These are phyloP conservation scores for Meira nashicola DNA, from an alignment of 1,284 basidiomycete genomes.

Conservation along the genomic window DNA sequence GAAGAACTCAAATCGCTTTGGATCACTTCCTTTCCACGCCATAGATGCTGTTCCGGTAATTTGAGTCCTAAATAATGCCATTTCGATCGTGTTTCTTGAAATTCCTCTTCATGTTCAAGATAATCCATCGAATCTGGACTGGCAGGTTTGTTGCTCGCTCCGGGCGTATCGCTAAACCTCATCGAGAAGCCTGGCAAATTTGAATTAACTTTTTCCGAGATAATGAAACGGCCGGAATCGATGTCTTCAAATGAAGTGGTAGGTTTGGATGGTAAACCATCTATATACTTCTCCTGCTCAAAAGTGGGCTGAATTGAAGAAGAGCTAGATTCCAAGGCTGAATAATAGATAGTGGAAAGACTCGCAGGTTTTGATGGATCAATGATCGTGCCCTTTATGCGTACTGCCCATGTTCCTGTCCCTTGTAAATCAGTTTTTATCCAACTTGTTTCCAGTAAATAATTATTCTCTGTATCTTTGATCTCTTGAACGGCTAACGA, in stretches of 20 bases:
- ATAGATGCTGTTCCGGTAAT: neutral
- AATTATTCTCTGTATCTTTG: constrained; percentile 74
- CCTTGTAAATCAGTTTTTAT: constrained; percentile 63
- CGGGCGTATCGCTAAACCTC: constrained; percentile 6
- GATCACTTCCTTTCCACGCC: constrained; percentile 50
- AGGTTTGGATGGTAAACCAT: constrained; percentile 2
- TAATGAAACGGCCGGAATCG: neutral
- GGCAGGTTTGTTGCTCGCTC: constrained; percentile 7
- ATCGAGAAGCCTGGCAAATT: neutral
- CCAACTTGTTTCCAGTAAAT: constrained; percentile 76
- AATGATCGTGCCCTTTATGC: constrained; percentile 76
- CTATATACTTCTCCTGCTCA: neutral
- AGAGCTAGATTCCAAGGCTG: neutral
- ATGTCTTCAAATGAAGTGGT: neutral
- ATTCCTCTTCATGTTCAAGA: constrained; percentile 6
- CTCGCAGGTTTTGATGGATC: constrained; percentile 59
- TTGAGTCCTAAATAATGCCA: constrained; percentile 5
- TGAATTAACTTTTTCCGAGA: neutral
- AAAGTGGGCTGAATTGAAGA: neutral
- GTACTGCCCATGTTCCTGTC: constrained; percentile 74
- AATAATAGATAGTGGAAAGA: constrained; percentile 5
- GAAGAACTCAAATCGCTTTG: constrained; percentile 63
- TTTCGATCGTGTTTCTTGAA: neutral
- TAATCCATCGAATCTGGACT: neutral
- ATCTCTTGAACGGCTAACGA: constrained; percentile 79